A percentile compares a stretch with the other conserved stretches of the same genome.
These are phyloP conservation scores for Sphagnurus paluster DNA, from an alignment of 1,284 basidiomycete genomes.

Conservation along the genomic window DNA sequence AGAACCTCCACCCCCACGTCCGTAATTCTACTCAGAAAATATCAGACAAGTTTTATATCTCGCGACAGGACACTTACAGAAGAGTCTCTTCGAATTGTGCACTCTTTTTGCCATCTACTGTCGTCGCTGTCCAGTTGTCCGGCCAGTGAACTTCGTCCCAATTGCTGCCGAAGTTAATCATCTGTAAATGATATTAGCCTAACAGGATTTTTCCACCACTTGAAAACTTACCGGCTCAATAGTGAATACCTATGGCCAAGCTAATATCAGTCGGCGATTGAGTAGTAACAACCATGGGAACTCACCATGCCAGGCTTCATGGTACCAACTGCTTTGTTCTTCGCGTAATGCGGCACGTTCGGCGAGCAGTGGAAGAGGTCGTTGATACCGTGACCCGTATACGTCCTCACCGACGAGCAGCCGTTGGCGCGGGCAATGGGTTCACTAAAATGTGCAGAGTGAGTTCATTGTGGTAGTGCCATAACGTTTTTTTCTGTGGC, in stretches of 20 bases:
- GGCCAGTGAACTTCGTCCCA: conserved; percentile 81
- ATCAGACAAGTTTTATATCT: conserved; percentile 15
- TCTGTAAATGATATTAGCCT: conserved; percentile 38
- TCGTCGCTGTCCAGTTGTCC: conserved; percentile 94
- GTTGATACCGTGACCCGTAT: conserved; percentile 92
- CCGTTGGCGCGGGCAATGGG: conserved; percentile 78
- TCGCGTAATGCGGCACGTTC: conserved; percentile 84
- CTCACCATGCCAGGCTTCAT: conserved; percentile 86
- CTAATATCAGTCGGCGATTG: conserved; percentile 12
- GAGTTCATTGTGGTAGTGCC: neutral
- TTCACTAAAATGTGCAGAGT: conserved; percentile 52
- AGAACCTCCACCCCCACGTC: conserved; percentile 90
- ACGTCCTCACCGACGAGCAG: conserved; percentile 84
- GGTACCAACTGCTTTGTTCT: conserved; percentile 79
- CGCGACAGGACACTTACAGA: conserved; percentile 54
- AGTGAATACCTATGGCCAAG: conserved; percentile 54
- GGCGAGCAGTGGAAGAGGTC: conserved; percentile 77
- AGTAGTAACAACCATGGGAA: conserved; percentile 4
- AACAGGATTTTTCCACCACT: conserved; percentile 1
- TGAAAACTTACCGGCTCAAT: conserved; percentile 71
- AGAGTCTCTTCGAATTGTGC: conserved; percentile 96
- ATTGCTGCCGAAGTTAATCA: conserved; percentile 86
- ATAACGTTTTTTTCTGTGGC: conserved; percentile 27
- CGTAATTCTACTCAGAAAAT: conserved; percentile 65
- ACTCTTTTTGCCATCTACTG: conserved; percentile 83